Percentiles rank a stretch among this genome's conserved stretches.
These are phyloP conservation scores for Liriodendron chinense DNA, from an alignment of 164 flowering plant species.

Conservation along the genomic window DNA sequence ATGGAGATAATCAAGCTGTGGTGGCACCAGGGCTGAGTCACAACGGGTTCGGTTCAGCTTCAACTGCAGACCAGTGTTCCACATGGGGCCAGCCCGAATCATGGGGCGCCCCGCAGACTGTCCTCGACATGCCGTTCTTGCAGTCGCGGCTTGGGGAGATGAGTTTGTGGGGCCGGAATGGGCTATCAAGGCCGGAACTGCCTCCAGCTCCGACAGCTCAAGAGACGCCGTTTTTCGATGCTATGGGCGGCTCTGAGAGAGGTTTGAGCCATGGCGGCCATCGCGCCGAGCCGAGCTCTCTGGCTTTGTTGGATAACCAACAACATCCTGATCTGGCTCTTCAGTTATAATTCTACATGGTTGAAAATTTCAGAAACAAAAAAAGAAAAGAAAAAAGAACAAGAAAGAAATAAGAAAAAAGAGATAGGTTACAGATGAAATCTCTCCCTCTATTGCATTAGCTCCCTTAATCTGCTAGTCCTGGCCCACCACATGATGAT, in stretches of 20 bases:
- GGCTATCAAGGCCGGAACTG: slow-evolving; percentile 8
- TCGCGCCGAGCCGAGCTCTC: slow-evolving; percentile 7
- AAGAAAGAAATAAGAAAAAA: too few relatives aligned
- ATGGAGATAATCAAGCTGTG: slow-evolving; percentile 10
- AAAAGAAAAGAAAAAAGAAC: too few relatives aligned
- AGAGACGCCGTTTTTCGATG: neutral
- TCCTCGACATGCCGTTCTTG: slow-evolving; percentile 39
- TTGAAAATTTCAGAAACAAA: too few relatives aligned
- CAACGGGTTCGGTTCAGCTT: neutral
- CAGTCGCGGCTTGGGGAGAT: slow-evolving; percentile 35
- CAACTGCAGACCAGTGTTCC: neutral
- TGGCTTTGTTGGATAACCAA: slow-evolving; percentile 12
- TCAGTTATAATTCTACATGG: slow-evolving; percentile 16
- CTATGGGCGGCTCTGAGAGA: slow-evolving; percentile 7
- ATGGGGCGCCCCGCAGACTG: slow-evolving; percentile 16
- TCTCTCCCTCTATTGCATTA: too few relatives aligned
- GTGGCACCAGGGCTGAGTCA: neutral
- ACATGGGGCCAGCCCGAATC: slow-evolving; percentile 1
- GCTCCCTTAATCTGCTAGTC: too few relatives aligned
- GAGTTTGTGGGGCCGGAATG: slow-evolving; percentile 14
- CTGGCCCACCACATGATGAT: too few relatives aligned
- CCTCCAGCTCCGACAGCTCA: neutral
- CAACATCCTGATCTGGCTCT: slow-evolving; percentile 26
- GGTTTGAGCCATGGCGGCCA: neutral
- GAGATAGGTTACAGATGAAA: too few relatives aligned